A percentile compares a stretch with the other conserved stretches of the same genome.
phyloP scores from a whole-genome alignment of 148 eudicot genomes.

The Heliamphora exappendiculata region DNA sequence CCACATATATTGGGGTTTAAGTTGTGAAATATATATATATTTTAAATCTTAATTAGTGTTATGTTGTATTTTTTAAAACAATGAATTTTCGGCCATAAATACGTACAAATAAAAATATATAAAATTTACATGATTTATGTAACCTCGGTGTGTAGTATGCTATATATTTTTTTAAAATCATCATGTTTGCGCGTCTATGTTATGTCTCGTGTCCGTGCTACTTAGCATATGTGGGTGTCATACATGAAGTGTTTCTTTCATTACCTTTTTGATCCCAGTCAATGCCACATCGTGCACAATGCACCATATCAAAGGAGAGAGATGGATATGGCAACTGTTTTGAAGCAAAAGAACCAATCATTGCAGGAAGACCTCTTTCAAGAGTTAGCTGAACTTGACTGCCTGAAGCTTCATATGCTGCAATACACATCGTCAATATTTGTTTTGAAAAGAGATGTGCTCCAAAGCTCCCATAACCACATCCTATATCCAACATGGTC shows the following conservation, averaged over 20 bases:
- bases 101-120: no score
- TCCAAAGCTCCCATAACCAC: slow-evolving; percentile 95
- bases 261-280: slow-evolving; percentile 92
- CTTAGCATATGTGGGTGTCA: no score
- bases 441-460: slow-evolving; percentile 77
- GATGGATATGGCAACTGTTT: slow-evolving; percentile 84
- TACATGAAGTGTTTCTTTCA: not conserved
- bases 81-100: no score
- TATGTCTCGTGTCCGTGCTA: no score
- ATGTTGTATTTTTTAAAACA: no score
- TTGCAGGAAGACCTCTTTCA: slow-evolving; percentile 95
- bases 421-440: slow-evolving; percentile 78
- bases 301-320: slow-evolving; percentile 91
- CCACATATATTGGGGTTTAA: no score
- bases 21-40: no score
- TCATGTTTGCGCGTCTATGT: no score
- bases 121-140: no score
- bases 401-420: slow-evolving; percentile 86
- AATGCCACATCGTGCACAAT: slow-evolving; percentile 74
- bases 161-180: no score
- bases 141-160: no score
- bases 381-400: slow-evolving; percentile 93
- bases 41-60: no score
- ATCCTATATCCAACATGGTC: slow-evolving; percentile 81
- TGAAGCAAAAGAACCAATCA: slow-evolving; percentile 68